Evolutionary conservation across 495 filamentous ascomycete genomes (phyloP).

Genomic region (Tuber borchii): DNA sequence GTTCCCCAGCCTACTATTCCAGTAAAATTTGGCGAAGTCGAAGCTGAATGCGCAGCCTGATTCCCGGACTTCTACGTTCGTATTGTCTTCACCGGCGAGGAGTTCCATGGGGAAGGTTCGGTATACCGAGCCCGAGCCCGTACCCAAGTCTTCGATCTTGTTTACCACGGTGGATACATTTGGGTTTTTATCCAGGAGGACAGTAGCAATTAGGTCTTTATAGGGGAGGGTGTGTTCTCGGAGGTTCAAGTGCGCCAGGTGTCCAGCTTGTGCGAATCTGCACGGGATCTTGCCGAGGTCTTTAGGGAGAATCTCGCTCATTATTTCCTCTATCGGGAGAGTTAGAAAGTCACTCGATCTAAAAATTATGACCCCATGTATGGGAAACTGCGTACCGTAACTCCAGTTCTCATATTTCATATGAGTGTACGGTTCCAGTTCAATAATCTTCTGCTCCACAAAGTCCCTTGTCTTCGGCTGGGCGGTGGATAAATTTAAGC

Average conservation of each 20-base stretch:
- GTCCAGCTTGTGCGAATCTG: slow-evolving; percentile 79
- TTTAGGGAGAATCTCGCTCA: slow-evolving; percentile 66
- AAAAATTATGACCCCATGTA: neutral
- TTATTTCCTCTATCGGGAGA: slow-evolving; percentile 62
- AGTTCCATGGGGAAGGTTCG: slow-evolving; percentile 91
- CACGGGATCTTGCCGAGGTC: slow-evolving; percentile 66
- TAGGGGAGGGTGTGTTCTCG: slow-evolving; percentile 71
- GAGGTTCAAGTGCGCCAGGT: slow-evolving; percentile 90
- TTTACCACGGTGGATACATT: slow-evolving; percentile 82
- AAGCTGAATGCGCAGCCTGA: slow-evolving; percentile 60
- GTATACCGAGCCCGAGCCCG: slow-evolving; percentile 73
- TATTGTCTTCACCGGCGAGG: slow-evolving; percentile 68
- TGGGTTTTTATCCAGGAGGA: slow-evolving; percentile 81
- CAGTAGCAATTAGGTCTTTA: slow-evolving; percentile 72
- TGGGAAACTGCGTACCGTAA: slow-evolving; percentile 53
- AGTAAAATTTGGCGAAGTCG: slow-evolving; percentile 86
- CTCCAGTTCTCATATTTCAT: slow-evolving; percentile 82
- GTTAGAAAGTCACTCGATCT: slow-evolving; percentile 5
- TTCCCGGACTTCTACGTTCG: slow-evolving; percentile 69
- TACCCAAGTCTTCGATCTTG: slow-evolving; percentile 82
- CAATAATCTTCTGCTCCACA: slow-evolving; percentile 58
- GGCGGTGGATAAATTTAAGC: slow-evolving; percentile 66
- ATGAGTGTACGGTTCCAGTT: slow-evolving; percentile 62
- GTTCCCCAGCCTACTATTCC: slow-evolving; percentile 83
- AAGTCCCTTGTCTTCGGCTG: slow-evolving; percentile 61